Evolutionary conservation across 2,329 filamentous ascomycete genomes (phyloP).

Genomic region (Neurospora sp.): DNA sequence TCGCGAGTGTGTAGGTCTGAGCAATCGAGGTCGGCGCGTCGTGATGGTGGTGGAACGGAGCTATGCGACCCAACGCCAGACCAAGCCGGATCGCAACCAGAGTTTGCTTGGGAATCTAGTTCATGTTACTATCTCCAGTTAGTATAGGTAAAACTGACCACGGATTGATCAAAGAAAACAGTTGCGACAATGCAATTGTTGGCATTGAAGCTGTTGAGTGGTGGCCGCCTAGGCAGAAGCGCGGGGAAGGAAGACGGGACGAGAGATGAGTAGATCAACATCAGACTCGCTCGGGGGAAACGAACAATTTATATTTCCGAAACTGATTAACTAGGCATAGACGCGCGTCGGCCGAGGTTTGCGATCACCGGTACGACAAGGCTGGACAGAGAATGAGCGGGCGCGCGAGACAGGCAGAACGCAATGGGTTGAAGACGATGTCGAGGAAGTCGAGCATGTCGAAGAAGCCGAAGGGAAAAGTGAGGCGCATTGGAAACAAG

Average conservation of each 20-base stretch:
- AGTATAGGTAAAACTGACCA: conserved; percentile 5
- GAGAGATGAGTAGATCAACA: not conserved
- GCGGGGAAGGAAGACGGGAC: not conserved
- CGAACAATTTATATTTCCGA: not conserved
- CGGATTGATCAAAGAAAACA: conserved; percentile 3
- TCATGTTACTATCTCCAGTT: conserved; percentile 27
- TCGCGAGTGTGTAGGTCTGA: not conserved
- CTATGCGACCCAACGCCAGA: conserved; percentile 16
- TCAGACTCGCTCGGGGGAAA: conserved; percentile 3
- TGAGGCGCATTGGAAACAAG: not conserved
- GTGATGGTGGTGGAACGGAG: not conserved
- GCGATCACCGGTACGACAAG: not conserved
- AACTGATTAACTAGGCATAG: not conserved
- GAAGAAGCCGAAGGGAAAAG: not conserved
- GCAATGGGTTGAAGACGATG: not conserved
- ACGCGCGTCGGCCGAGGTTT: not conserved
- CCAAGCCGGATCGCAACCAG: conserved; percentile 16
- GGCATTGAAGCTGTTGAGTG: conserved; percentile 10
- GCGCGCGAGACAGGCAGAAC: not conserved
- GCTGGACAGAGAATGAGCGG: not conserved
- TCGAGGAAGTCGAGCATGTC: not conserved
- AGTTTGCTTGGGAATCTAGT: conserved; percentile 24
- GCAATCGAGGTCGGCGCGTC: conserved; percentile 1
- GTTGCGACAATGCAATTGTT: conserved; percentile 7
- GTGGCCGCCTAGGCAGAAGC: conserved; percentile 1